Evolutionary conservation across 441 rosid species (phyloP), one percentile per base, ranked within the genome.

Genomic region (Rhodomyrtus psidioides): DNA sequence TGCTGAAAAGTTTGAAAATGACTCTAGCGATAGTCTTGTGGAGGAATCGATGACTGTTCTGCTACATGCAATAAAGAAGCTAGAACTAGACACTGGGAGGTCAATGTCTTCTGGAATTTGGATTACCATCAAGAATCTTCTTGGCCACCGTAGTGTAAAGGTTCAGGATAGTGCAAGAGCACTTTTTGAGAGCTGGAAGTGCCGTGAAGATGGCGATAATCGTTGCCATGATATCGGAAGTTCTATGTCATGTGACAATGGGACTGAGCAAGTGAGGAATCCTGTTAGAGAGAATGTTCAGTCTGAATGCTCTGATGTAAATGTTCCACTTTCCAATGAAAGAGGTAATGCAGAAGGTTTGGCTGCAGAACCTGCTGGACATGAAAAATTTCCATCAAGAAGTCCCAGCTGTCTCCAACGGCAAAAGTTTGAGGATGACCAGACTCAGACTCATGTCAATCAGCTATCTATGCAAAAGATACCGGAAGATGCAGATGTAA

Each of bases 101-200:
- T 93, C 95, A 21, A 55, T 94, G 88, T 92, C 99, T 91, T 95
- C 98, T n/a, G 98, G 97, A 86, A 90, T 95, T 89, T 93, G 93
- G 93, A 90, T 75, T 85, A 92, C 96, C 49, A 92, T 98, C 84
- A 88, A 91, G 91, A 91, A 88, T 87, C 97, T 98, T 89, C 93
- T 94, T 87, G 92, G 91, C 87, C 98, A 95, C 89, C 89, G 87
- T 82, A 92, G 93, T 89, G 91, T 90, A 74, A 93, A 84, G 84
- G 91, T 96, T 87, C 96, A 90, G 92, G 98, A 94, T 59, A 93
- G 88, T 86, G 99, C 98, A 81, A 93, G 92, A 89, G 93, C 91
- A 84, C 90, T 96, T 13, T 90, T 89, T 82, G 91, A 89, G 91
- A 88, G 92, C 90, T 96, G 96, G 98, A 93, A 94, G 89, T 90